Base-by-base conservation (phyloP, 805 yeast genomes). In the Komagataella pseudopastoris region DNA sequence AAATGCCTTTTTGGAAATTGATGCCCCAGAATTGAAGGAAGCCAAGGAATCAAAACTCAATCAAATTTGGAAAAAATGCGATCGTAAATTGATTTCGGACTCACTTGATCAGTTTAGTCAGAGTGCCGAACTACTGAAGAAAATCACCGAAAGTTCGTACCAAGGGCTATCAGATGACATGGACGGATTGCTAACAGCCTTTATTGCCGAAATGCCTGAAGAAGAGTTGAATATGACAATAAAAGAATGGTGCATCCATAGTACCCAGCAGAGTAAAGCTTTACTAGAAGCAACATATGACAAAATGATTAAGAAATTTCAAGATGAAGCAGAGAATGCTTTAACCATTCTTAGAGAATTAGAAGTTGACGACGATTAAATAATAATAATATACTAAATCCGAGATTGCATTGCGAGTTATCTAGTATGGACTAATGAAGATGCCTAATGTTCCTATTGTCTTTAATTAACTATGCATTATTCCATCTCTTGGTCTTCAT, bases 181-280 rank as follows among this genome's bases (percentile, higher is more conserved):
- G 45, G 87, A 82, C 53, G 89, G 91, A 1, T 75, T 75, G 24
- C 64, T 85, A 20, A 77, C 86, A 0, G 70, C 71, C 49, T 85
- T 85, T 58, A 78, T 84, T 6, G 72, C 80, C 1, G 79, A 78
- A 46, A 80, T 85, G 78, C 90, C 91, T 0, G 79, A 75, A 30
- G 76, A 76, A 23, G 89, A 85, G 59, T 69, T 85, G 56, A 71
- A 76, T 10, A 79, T 83, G 83, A 77, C 85, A 0, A 75, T 88
- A n/a, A 71, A 73, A 49, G 77, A 84, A 53, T 88, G 95, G 95
- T 65, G 85, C 18, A 59, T 60, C 30, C 69, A 73, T 56, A 75
- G 76, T 57, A 85, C 88, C 0, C 63, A 66, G 10, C 77, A 75
- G 55, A 81, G 85, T 20, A 73, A 73, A 46, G 63, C 63, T 23